Base-by-base conservation (phyloP, 257 asterid genomes). In the Fraxinus cuspidata region DNA sequence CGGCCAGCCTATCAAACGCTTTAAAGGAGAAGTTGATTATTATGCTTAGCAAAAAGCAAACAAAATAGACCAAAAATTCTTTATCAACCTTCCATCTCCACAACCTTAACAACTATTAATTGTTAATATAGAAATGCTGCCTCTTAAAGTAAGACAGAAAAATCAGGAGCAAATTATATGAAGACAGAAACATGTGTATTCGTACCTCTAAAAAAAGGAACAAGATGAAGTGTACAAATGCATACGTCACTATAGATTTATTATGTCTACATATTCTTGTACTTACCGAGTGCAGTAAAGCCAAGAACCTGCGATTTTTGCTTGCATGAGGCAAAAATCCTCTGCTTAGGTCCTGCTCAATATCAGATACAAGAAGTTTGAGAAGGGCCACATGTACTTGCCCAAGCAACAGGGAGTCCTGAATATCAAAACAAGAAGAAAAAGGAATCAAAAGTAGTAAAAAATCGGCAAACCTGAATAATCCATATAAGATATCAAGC, bases 321-420 rank as follows among this genome's bases (percentile, higher is more conserved):
- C 88, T 87, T 72, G 97, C 90, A 88, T 82, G 90, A 64, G 83
- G 79, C 80, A 78, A 75, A 75, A 83, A 78, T 60, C 87, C 97
- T 77, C 86, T 77, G 66, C 81, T 74, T 34, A 92, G 87, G 86
- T 96, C 98, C 82, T 86, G 83, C 74, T 85, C 85, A 67, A 90
- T 71, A 85, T 93, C 98, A 40, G 89, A 86, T 40, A 96, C 75
- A 73, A 96, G 97, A 75, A 89, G 88, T 75, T 85, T 88, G 82
- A 93, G 92, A 85, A 96, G 92, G 84, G 95, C 86, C 79, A 86
- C 74, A 83, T 96, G 99, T 80, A 90, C 92, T 87, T 90, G 96
- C 47, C 97, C 96, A 76, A 96, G 95, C 87, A 96, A 83, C 85
- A 96, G 80, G 5, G 97, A 90, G 74, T 93, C 93, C 99, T 96